A percentile compares a stretch with the other conserved stretches of the same genome.
phyloP scores from a whole-genome alignment of 768 basidiomycete species.

The Pleurotus cornucopiae region DNA sequence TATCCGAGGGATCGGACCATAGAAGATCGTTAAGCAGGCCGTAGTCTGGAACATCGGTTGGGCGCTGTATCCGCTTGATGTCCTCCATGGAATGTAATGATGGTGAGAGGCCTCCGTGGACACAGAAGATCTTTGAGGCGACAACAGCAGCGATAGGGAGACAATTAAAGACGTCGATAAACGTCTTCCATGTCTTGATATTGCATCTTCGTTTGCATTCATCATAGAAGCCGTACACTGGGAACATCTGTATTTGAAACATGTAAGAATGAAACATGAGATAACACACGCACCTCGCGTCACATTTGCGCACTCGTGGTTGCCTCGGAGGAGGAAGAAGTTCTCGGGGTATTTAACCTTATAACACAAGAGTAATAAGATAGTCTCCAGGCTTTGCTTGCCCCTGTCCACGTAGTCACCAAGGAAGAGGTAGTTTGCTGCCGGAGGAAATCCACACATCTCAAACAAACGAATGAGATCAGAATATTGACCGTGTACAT shows the following conservation, averaged over 20 bases:
- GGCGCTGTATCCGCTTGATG: constrained; percentile 95
- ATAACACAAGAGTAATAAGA: constrained; percentile 94
- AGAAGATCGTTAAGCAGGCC: constrained; percentile 94
- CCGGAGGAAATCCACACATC: constrained; percentile 99
- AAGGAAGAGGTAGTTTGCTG: constrained; percentile 96
- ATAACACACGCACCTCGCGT: constrained; percentile 74
- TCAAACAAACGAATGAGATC: constrained; percentile 98
- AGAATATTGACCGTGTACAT: constrained; percentile 98
- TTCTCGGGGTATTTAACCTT: constrained; percentile 99
- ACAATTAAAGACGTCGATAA: constrained; percentile 99
- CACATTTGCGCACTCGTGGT: constrained; percentile 99
- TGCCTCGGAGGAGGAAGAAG: constrained; percentile 96
- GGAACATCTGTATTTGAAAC: constrained; percentile 14
- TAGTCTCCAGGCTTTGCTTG: constrained; percentile 97
- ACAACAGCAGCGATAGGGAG: constrained; percentile 98
- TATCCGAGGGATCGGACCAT: constrained; percentile 98
- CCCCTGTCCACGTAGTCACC: constrained; percentile 99
- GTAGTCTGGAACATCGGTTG: constrained; percentile 98
- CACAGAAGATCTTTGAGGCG: constrained; percentile 99
- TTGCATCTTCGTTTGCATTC: constrained; percentile 99
- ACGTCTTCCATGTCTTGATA: constrained; percentile 99
- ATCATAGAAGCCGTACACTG: constrained; percentile 99
- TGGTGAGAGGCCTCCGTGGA: constrained; percentile 93
- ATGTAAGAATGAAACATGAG: constrained; percentile 2
- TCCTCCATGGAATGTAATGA: constrained; percentile 96